Evolutionary conservation across 371 early-diverging fungal genomes (phyloP).

Genomic region (Mucor racemosus): DNA sequence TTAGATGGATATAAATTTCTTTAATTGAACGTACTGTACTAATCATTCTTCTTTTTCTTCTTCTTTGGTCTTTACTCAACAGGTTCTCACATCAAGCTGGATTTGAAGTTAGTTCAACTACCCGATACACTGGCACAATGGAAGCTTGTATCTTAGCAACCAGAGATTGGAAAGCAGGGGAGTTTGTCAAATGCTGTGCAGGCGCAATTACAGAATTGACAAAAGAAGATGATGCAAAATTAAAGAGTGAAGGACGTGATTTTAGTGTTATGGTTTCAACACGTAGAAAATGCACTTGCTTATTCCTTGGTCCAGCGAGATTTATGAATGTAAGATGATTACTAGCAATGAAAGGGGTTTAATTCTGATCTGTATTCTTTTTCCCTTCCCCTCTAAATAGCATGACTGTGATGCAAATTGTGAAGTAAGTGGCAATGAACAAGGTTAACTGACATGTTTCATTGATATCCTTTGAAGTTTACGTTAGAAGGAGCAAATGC

Average conservation of each 20-base stretch:
- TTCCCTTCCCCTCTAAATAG: slow-evolving; percentile 19
- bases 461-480: slow-evolving; percentile 43
- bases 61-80: slow-evolving; percentile 16
- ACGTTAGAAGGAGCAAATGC: slow-evolving; percentile 55
- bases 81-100: slow-evolving; percentile 85
- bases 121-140: slow-evolving; percentile 64
- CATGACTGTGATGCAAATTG: slow-evolving; percentile 91
- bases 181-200: slow-evolving; percentile 68
- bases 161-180: slow-evolving; percentile 69
- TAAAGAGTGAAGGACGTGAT: slow-evolving; percentile 70
- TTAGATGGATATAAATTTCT: neutral
- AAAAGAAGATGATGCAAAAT: slow-evolving; percentile 63
- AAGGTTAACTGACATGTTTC: neutral
- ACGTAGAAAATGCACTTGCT: slow-evolving; percentile 63
- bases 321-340: slow-evolving; percentile 75
- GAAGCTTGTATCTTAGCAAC: slow-evolving; percentile 86
- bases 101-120: slow-evolving; percentile 72
- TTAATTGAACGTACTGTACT: neutral
- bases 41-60: slow-evolving; percentile 13
- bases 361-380: neutral
- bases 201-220: slow-evolving; percentile 75
- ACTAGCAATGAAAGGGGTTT: neutral
- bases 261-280: slow-evolving; percentile 86
- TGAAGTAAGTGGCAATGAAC: slow-evolving; percentile 33
- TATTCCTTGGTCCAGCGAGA: slow-evolving; percentile 90